Evolutionary conservation across 768 basidiomycete genomes (phyloP), one percentile per base, ranked within the genome.

Genomic region (Lactarius sp.): DNA sequence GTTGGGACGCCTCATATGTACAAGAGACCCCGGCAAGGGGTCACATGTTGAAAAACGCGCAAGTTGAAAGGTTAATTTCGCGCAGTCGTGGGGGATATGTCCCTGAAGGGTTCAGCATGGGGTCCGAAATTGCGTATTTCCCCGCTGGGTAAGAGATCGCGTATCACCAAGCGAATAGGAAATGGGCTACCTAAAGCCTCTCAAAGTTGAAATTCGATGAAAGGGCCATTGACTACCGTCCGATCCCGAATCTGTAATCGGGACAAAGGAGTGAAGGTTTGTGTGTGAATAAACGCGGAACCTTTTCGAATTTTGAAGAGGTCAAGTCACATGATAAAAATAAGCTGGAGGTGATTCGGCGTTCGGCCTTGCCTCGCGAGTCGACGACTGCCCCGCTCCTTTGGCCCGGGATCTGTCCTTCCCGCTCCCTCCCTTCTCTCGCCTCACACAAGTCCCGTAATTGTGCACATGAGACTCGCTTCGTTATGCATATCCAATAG

Each of bases 381-480:
- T 56, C 55, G 22, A 22, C 22, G 22, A 22, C 22, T 27, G 27
- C 27, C 2, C 27, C 27, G 27, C 27, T 14, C 37, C 5, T 31
- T 12, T n/a, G 33, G 36, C 34, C 44, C 55, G 39, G 46, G 41
- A n/a, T 10, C 42, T 46, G 20, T 44, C 41, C 34, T 14, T 16
- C 20, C 55, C 27, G 27, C 22, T 4, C 22, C 44, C 47, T 37
- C 60, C 60, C 20, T 16, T 56, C 44, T 16, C n/a, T 33, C 50
- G 16, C 52, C 36, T 36, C 42, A 9, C 6, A 14, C 41, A 60
- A 50, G 57, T 39, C 53, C 59, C 61, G 42, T 56, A 70, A 70
- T 71, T n/a, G 76, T 79, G 79, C 70, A 75, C 71, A 71, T 70
- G 56, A 69, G 70, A 68, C 64, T 66, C 50, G 60, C 51, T 44